Evolutionary conservation across 257 asterid species (phyloP), one percentile per base, ranked within the genome.

Genomic region (Solanum medicagineum): DNA sequence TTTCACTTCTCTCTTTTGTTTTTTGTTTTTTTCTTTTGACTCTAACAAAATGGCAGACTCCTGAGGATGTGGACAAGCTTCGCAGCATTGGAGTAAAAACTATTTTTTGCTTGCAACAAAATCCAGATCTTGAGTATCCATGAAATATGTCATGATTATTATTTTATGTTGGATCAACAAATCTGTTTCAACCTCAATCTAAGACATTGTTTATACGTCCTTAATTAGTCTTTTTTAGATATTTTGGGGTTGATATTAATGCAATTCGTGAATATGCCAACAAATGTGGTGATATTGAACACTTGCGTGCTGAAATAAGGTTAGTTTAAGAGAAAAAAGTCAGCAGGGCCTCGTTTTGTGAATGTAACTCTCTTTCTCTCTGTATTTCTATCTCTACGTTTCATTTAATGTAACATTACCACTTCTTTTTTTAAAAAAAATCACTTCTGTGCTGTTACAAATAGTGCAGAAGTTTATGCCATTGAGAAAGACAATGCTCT

Each of bases 71-170:
- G 85, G 98, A 96, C 93, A 96, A 93, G 94, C 99, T 96, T 90
- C 96, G 94, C 45, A 83, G 82, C 26, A 90, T 95, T 90, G 99
- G 98, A 89, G 99, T 95, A 84, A 95, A 92, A 90, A 96, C 99
- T 60, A 92, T 96, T 83, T 96, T 92, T 89, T 96, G 99, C 91
- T 90, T 95, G 85, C 99, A 96, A 82, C 85, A 93, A 88, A 93
- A 96, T 86, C 89, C 98, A 66, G 99, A 96, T 91, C 98, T 96
- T 22, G 98, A 95, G 98, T 96, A 95, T 95, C 98, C 98, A 68
- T 54, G 77, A 69, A 49, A 69, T 22, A n/a, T 29, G 70, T 69
- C 54, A 42, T 84, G 82, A 84, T 84, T 75, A 51, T 69, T 47
- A 54, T 53, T 60, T 32, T 70, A 32, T 69, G 55, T 60, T 10